phyloP scores from a whole-genome alignment of 2,329 filamentous ascomycete genomes.

The Amauroascus verrucosus region DNA sequence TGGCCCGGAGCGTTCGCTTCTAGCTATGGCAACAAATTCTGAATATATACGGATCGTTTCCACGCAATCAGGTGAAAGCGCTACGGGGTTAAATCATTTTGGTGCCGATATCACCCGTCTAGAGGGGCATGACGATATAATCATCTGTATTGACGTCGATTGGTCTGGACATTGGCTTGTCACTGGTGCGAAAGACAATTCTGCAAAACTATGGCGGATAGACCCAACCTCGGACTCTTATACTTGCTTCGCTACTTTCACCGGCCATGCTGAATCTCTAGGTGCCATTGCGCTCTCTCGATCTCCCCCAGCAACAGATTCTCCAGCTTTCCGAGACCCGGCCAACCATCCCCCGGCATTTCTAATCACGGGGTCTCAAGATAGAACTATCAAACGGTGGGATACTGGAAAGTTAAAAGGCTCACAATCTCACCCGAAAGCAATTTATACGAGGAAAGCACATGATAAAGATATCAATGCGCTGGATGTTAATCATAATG shows the following conservation, averaged over 20 bases:
- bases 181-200: slow-evolving; percentile 94
- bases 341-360: slow-evolving; percentile 72
- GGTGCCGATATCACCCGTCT: slow-evolving; percentile 79
- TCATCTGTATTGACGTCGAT: slow-evolving; percentile 87
- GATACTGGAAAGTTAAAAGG: slow-evolving; percentile 54
- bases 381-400: slow-evolving; percentile 92
- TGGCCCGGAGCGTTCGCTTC: slow-evolving; percentile 64
- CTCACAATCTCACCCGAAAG: slow-evolving; percentile 35
- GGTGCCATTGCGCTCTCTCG: slow-evolving; percentile 80
- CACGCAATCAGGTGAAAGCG: slow-evolving; percentile 23
- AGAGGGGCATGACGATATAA: slow-evolving; percentile 87
- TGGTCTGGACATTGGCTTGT: slow-evolving; percentile 97
- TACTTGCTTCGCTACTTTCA: slow-evolving; percentile 69
- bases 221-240: slow-evolving; percentile 66
- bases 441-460: slow-evolving; percentile 80
- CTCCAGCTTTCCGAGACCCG: slow-evolving; percentile 61
- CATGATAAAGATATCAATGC: slow-evolving; percentile 99
- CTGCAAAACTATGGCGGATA: slow-evolving; percentile 78
- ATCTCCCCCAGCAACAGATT: slow-evolving; percentile 54
- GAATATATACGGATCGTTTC: slow-evolving; percentile 87
- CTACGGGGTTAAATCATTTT: slow-evolving; percentile 54
- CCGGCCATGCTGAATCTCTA: slow-evolving; percentile 86
- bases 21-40: slow-evolving; percentile 89
- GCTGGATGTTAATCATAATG: slow-evolving; percentile 64
- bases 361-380: slow-evolving; percentile 84